These are phyloP conservation scores for Pulveroboletus sp. DNA, from an alignment of 768 basidiomycete genomes.

Conservation along the genomic window DNA sequence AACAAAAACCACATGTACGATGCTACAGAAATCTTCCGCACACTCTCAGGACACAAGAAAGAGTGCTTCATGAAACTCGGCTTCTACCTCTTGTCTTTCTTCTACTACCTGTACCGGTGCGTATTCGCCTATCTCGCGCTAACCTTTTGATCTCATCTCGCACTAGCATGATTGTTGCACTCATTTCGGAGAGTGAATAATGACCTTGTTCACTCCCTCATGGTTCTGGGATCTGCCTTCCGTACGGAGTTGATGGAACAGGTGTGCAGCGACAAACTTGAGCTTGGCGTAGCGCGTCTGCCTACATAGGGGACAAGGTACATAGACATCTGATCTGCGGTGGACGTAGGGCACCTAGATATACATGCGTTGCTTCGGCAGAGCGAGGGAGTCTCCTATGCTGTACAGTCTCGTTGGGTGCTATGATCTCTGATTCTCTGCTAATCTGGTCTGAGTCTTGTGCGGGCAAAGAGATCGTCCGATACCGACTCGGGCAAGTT, in stretches of 20 bases:
- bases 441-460: background rate
- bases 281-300: conserved; percentile 4
- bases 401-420: conserved; percentile 17
- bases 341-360: conserved; percentile 8
- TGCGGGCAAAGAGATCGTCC: background rate
- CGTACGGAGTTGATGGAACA: background rate
- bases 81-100: conserved; percentile 87
- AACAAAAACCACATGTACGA: conserved; percentile 98
- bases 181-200: conserved; percentile 75
- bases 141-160: background rate
- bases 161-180: conserved; percentile 77
- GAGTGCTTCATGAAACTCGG: conserved; percentile 94
- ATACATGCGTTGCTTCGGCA: conserved; percentile 9
- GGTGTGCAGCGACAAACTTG: background rate
- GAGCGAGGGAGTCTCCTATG: conserved; percentile 5
- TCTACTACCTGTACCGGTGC: conserved; percentile 87
- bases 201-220: background rate
- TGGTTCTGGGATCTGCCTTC: background rate
- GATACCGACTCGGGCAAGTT: background rate
- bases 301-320: conserved; percentile 6
- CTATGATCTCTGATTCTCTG: conserved; percentile 16
- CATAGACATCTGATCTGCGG: conserved; percentile 18
- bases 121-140: conserved; percentile 25
- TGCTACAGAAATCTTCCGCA: conserved; percentile 98
- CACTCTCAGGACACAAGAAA: conserved; percentile 89